Conservation (phyloP, 306 rosid genomes). For the Hippophae gyantsensis region DNA sequence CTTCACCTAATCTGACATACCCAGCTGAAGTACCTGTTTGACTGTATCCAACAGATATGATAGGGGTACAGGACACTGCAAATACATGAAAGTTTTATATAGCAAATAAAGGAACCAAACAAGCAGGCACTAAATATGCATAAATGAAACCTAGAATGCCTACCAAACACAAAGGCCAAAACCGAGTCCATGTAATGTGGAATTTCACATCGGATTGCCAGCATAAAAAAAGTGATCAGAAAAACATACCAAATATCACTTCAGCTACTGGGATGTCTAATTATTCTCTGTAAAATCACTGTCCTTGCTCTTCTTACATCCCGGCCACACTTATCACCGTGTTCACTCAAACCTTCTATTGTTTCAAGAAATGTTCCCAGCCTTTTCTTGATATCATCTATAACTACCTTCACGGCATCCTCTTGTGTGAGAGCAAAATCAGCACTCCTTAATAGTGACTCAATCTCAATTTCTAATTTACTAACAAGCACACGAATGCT, state of each 20-base stretch:
- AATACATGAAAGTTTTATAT: no score
- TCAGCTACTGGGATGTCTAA: conserved; percentile 25
- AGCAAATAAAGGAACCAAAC: no score
- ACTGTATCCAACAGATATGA: no score
- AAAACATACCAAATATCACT: conserved; percentile 7
- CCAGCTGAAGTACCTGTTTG: no score
- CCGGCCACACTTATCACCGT: conserved; percentile 51
- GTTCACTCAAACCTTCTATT: conserved; percentile 48
- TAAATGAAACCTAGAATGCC: no score
- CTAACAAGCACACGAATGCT: conserved; percentile 37
- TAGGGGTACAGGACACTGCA: no score
- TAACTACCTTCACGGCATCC: conserved; percentile 53
- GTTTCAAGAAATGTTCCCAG: conserved; percentile 42
- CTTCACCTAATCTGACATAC: no score
- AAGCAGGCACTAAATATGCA: no score
- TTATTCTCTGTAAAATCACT: conserved; percentile 53
- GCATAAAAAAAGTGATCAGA: no score
- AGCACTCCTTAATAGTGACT: conserved; percentile 38
- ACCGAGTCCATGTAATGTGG: no score
- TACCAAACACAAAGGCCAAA: no score
- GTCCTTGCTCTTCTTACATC: conserved; percentile 59
- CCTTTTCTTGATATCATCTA: conserved; percentile 76
- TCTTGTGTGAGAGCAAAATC: conserved; percentile 64
- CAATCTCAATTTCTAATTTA: conserved; percentile 43
- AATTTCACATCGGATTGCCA: no score